phyloP scores from a whole-genome alignment of 768 basidiomycete species.

The Dioszegia crocea region DNA sequence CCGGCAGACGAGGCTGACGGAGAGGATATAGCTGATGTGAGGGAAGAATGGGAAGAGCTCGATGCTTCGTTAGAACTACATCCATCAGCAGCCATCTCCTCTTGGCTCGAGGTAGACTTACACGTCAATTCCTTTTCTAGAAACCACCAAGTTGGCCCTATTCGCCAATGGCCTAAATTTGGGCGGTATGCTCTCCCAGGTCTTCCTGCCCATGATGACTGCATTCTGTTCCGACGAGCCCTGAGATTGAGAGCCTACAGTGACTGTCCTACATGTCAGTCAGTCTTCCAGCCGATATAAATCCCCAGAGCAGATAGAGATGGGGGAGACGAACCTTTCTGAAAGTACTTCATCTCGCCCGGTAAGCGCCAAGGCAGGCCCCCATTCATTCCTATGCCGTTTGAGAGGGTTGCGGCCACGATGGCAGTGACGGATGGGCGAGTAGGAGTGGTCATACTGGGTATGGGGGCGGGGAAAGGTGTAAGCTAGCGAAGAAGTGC shows the following conservation, averaged over 20 bases:
- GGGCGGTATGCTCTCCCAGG: conserved; percentile 92
- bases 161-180: conserved; percentile 75
- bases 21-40: conserved; percentile 17
- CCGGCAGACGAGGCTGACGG: conserved; percentile 8
- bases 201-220: conserved; percentile 92
- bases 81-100: neutral
- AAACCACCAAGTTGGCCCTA: conserved; percentile 71
- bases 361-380: conserved; percentile 82
- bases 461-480: neutral
- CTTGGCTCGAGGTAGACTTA: conserved; percentile 50
- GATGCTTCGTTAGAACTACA: neutral
- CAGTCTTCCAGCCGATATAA: neutral
- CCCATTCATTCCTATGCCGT: conserved; percentile 79
- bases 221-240: conserved; percentile 57
- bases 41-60: conserved; percentile 16
- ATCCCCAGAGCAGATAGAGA: no score
- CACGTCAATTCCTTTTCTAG: conserved; percentile 61
- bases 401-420: conserved; percentile 79
- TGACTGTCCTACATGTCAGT: conserved; percentile 26
- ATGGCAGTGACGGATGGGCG: conserved; percentile 65
- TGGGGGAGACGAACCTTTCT: conserved; percentile 59
- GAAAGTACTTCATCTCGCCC: conserved; percentile 88
- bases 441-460: conserved; percentile 2
- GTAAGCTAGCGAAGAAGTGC: neutral
- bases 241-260: conserved; percentile 52